phyloP scores from a whole-genome alignment of 352 stramenopile genomes.

The Globisporangium yorkense region DNA sequence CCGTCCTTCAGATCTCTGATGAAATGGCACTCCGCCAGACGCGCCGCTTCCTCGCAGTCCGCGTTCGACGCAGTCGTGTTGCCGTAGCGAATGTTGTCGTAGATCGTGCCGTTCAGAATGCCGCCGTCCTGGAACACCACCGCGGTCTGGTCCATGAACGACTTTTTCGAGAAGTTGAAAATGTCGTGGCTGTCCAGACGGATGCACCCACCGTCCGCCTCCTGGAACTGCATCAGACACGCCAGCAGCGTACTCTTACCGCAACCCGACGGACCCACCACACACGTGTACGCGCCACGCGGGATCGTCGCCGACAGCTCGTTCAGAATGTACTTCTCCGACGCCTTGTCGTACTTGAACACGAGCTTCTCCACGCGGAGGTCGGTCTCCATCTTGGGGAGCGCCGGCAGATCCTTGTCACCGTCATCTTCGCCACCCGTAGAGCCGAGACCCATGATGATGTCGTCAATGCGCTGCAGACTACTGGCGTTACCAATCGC shows the following conservation, averaged over 20 bases:
- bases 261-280: constrained; percentile 79
- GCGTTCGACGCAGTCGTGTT: constrained; percentile 63
- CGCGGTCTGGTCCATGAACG: constrained; percentile 83
- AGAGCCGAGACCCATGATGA: constrained; percentile 59
- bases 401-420: constrained; percentile 60
- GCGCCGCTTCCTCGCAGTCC: constrained; percentile 77
- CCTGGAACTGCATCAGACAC: constrained; percentile 87
- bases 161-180: constrained; percentile 84
- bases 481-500: constrained; percentile 84
- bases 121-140: constrained; percentile 86
- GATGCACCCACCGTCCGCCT: constrained; percentile 76
- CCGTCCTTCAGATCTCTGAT: constrained; percentile 77
- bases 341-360: constrained; percentile 86
- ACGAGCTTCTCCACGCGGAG: constrained; percentile 76
- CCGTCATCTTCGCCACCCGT: constrained; percentile 27
- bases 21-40: constrained; percentile 79
- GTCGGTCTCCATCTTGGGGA: constrained; percentile 82
- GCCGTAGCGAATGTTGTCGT: constrained; percentile 85
- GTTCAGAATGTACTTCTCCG: constrained; percentile 78
- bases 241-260: constrained; percentile 85
- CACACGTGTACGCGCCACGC: constrained; percentile 79
- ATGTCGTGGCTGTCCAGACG: constrained; percentile 78
- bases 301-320: constrained; percentile 65
- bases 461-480: constrained; percentile 83
- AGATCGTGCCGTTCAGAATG: constrained; percentile 85